A percentile compares a stretch with the other conserved stretches of the same genome.
Evolutionary conservation across 2,329 filamentous ascomycete species (phyloP).

Genomic region (Penicillium expansum): DNA sequence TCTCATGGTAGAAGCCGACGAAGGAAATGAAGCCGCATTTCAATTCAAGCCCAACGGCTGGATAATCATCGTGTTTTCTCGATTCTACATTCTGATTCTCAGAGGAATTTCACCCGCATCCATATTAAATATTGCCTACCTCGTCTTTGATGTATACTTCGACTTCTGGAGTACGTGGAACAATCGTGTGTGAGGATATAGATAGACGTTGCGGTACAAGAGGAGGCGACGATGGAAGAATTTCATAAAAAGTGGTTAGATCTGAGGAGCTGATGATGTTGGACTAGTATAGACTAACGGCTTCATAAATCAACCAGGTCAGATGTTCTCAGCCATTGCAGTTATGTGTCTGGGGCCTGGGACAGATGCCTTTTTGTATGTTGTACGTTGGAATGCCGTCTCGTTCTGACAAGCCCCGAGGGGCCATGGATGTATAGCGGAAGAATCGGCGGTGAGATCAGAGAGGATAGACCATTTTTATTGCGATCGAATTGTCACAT

Average conservation of each 20-base stretch:
- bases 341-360: neutral
- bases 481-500: neutral
- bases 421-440: no score
- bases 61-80: neutral
- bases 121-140: neutral
- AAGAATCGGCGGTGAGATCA: no score
- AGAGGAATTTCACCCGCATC: neutral
- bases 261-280: neutral
- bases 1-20: neutral
- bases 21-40: no score
- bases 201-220: no score
- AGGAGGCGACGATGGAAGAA: neutral
- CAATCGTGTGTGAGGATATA: neutral
- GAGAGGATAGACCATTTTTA: neutral
- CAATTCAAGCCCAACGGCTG: neutral
- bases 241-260: neutral
- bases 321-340: neutral
- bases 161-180: no score
- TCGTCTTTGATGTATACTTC: neutral
- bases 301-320: neutral
- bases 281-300: neutral
- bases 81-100: neutral
- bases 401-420: neutral
- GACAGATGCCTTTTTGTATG: neutral
- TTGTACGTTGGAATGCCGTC: neutral